Evolutionary conservation across 257 asterid species (phyloP), one percentile per base, ranked within the genome.

Genomic region (Avicennia marina): DNA sequence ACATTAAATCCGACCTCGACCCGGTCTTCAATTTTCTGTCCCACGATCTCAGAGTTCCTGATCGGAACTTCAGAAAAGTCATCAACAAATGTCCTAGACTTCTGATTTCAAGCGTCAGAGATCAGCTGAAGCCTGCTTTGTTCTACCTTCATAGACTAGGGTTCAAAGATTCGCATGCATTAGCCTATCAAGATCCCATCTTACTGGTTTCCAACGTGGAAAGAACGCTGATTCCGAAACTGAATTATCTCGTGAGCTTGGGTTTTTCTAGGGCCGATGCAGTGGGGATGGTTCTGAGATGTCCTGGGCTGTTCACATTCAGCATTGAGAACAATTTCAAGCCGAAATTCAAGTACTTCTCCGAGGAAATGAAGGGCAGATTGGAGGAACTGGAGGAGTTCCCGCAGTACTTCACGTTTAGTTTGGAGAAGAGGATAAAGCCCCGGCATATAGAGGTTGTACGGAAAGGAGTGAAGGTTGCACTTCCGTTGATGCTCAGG

Each of bases 401-500:
- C 54, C 96, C 98, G 4, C 98, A 90, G 81, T 87, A 77, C 36
- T 90, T 90, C 33, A 68, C 87, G 1, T 90, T 90, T 56, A 90
- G 95, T 52, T 63, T 90, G 89, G 95, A 82, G 81, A 90, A 84
- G 33, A 69, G 95, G 81, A 87, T 90, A 26, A 87, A 81, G 66
- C 81, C 85, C 0, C 67, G 95, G 78, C 83, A 87, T 24, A 7
- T 25, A 63, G 89, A 77, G 73, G 66, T 69, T 65, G 74, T 82
- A 20, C 39, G 73, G 63, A 64, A 68, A 52, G 87, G 91, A 10
- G 65, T 63, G 21, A 22, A 70, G 53, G 70, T 87, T 57, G 71
- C 94, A 16, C 53, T 90, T 82, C 62, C 94, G 34, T 41, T 66
- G 78, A 72, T 85, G 96, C 84, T 83, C 43, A 85, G 79, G 82